phyloP scores from a whole-genome alignment of 2,329 filamentous ascomycete species.

The Fusarium sp. region DNA sequence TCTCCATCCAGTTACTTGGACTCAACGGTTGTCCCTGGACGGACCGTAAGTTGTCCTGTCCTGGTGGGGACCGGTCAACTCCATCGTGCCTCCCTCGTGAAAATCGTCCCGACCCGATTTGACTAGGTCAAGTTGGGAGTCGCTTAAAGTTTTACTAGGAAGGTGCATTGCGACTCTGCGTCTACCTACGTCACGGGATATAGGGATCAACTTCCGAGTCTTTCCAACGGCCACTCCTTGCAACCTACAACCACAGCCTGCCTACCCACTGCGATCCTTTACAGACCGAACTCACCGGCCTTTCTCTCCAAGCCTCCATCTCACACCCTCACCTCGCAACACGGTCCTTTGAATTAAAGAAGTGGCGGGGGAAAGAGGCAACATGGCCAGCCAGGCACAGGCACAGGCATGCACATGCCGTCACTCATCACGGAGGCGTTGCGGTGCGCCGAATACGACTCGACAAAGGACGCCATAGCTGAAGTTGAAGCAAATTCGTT shows the following conservation, averaged over 20 bases:
- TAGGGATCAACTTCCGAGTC: not conserved
- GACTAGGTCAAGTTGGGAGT: not conserved
- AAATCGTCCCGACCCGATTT: not conserved
- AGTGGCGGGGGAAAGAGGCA: slow-evolving; percentile 27
- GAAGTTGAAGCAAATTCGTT: slow-evolving; percentile 9
- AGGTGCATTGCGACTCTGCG: not conserved
- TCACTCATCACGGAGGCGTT: slow-evolving; percentile 17
- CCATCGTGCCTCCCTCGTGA: not conserved
- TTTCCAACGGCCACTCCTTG: not conserved
- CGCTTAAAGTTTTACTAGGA: not conserved
- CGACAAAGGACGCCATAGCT: slow-evolving; percentile 7
- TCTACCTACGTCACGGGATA: slow-evolving; percentile 1
- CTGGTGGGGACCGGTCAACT: not conserved
- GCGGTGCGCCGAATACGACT: slow-evolving; percentile 11
- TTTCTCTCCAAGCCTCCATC: not conserved
- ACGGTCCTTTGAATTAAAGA: not conserved
- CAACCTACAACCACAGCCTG: not conserved
- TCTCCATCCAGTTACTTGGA: not conserved
- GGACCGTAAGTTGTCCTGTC: not conserved
- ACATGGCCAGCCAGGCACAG: slow-evolving; percentile 4
- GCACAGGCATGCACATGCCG: slow-evolving; percentile 9
- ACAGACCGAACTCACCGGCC: not conserved
- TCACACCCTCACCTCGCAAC: not conserved
- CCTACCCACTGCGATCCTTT: not conserved
- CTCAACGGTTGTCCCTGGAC: not conserved